Evolutionary conservation across 306 rosid species (phyloP), one percentile per base, ranked within the genome.

Genomic region (Acmispon strigosus): DNA sequence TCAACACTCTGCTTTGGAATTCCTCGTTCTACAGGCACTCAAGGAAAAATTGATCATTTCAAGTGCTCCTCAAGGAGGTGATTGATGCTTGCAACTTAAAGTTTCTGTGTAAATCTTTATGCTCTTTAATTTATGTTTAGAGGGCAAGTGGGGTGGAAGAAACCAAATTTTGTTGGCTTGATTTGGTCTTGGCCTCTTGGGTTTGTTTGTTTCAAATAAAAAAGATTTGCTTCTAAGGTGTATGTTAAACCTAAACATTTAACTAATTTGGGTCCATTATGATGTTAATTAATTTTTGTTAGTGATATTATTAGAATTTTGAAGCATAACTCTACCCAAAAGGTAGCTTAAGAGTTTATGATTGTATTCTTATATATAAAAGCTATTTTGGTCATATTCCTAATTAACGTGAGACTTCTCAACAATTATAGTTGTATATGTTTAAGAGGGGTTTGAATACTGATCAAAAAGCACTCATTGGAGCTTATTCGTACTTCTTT

Each of bases 1-100:
- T 84, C 89, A 36, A 82, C 83, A 48, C 79, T 75, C 32, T 91
- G 97, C 62, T 88, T 88, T 20, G 75, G 96, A 1, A 68, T 83
- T 42, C 44, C 81, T 29, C 69, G 83, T 50, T 61, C 58, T 7
- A 7, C 66, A 4, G 58, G 75, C 50, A 54, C 70, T 12, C 16
- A 2, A 29, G 42, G 19, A 17, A 52, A 44, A 29, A 44, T 8
- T 27, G 73, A 61, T n/a, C n/a, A n/a, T 36, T 51, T 73, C 54
- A 17, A 20, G 44, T 59, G 82, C 8, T 73, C 57, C 32, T 17
- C 18, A 29, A 37, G 64, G 50, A 51, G 69, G 66, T 27, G 36
- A n/a, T n/a, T n/a, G n/a, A n/a, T 27, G 34, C 34, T 27, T 27
- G 34, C 34, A 27, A 4, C 37, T 14, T 54, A 37, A 39, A 72